phyloP scores from a whole-genome alignment of 495 filamentous ascomycete genomes.

The Talaromyces borbonicus region DNA sequence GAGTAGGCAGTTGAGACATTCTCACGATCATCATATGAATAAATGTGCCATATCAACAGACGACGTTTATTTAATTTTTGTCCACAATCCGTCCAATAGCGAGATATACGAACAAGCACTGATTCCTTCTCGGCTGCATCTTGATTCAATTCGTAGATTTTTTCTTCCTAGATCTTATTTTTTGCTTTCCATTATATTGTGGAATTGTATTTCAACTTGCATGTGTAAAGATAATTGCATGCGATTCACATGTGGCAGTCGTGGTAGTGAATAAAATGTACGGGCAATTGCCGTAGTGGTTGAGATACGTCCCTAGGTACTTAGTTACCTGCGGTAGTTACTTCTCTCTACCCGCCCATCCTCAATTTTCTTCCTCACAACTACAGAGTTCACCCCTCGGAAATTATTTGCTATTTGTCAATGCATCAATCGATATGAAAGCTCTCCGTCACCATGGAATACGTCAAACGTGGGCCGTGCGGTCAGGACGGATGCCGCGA shows the following conservation, averaged over 20 bases:
- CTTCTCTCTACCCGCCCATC: background rate
- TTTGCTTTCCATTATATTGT: too few species aligned
- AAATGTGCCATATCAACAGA: constrained; percentile 11
- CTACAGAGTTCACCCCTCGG: background rate
- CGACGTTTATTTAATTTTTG: constrained; percentile 4
- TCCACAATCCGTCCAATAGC: background rate
- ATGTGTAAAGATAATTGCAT: too few species aligned
- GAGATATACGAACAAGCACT: constrained; percentile 2
- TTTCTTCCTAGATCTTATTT: too few species aligned
- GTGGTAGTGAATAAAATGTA: too few species aligned
- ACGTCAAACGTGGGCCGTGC: constrained; percentile 47
- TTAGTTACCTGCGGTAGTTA: too few species aligned
- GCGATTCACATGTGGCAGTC: too few species aligned
- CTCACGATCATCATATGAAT: constrained; percentile 25
- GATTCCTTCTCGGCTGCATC: too few species aligned
- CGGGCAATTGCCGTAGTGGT: too few species aligned
- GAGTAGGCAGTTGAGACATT: background rate
- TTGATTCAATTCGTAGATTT: too few species aligned
- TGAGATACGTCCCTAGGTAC: too few species aligned
- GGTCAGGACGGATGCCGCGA: constrained; percentile 57
- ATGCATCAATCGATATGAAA: constrained; percentile 1
- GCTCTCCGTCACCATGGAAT: constrained; percentile 32
- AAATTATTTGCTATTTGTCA: background rate
- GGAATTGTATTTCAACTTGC: too few species aligned
- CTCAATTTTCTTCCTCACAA: too few species aligned